Base-by-base conservation (phyloP, 331 rosid genomes). In the Malus hybrid region DNA sequence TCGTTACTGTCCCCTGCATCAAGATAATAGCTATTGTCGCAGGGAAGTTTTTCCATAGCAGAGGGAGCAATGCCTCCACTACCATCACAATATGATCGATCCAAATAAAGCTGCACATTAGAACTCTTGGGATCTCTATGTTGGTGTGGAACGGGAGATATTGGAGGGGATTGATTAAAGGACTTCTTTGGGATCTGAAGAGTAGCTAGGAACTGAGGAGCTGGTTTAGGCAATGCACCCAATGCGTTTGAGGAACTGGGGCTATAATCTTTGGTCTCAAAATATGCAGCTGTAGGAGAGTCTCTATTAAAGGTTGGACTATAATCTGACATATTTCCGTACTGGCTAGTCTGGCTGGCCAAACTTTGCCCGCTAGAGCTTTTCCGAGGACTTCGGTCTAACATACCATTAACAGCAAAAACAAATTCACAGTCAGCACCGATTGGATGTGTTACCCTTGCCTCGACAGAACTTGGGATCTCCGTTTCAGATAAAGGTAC, bases 401-500 rank as follows among this genome's bases (percentile, higher is more conserved):
- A 70, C 87, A 87, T 88, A 73, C 93, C 90, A 83, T 92, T 90
- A 69, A 87, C 90, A 82, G 97, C 96, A 72, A 80, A 87, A 75
- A 89, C 91, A 83, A 88, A 93, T 64, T 89, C 93, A 77, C 80
- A 86, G 66, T 91, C 96, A 42, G 65, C 79, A 65, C 86, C 88
- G 62, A 75, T 80, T 77, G 88, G 79, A 70, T 80, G 92, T 71
- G 75, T 82, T 67, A 76, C 82, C 82, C 81, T 88, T 66, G 75
- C 87, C 75, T 93, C 97, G 56, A 56, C 66, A 70, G 92, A 86
- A 57, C 79, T 70, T 22, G 92, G 88, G 79, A 85, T 89, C 78
- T 88, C 97, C 20, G 80, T 52, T 80, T 95, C 99, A 84, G 80
- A 87, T 72, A 82, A 75, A 74, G 97, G 81, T 68, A 92, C 75